Percentiles rank a stretch among this genome's conserved stretches.
These are phyloP conservation scores for Talaromyces verruculosus DNA, from an alignment of 2,329 filamentous ascomycete species.

Conservation along the genomic window DNA sequence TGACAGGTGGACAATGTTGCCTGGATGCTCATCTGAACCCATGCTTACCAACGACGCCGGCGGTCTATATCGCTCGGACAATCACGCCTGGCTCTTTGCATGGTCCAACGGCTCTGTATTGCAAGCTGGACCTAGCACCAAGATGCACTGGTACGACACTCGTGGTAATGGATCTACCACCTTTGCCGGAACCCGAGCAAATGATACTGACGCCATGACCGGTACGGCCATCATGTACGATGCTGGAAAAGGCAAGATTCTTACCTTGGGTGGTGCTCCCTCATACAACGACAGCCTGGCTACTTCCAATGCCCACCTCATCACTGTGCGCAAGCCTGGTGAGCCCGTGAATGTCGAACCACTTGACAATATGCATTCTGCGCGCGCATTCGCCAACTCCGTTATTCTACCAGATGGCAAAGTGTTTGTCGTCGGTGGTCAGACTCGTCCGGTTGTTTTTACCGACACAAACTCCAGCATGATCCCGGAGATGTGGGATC, in stretches of 20 bases:
- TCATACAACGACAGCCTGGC: conserved; percentile 49
- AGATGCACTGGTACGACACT: conserved; percentile 60
- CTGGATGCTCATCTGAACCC: conserved; percentile 46
- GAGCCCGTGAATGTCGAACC: conserved; percentile 30
- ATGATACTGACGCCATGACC: conserved; percentile 55
- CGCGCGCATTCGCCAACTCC: conserved; percentile 45
- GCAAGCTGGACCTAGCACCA: conserved; percentile 56
- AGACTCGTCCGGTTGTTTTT: conserved; percentile 44
- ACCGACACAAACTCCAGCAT: conserved; percentile 46
- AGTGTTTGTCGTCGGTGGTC: conserved; percentile 49
- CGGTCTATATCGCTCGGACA: conserved; percentile 48
- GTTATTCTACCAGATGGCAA: conserved; percentile 50
- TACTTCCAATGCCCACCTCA: conserved; percentile 50
- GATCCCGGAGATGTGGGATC: conserved; percentile 49
- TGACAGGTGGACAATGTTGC: conserved; percentile 51
- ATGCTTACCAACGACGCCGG: conserved; percentile 52
- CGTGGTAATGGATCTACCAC: conserved; percentile 43
- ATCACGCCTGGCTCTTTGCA: conserved; percentile 56
- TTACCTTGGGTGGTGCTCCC: conserved; percentile 53
- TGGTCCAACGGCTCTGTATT: conserved; percentile 53
- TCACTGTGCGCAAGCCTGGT: conserved; percentile 45
- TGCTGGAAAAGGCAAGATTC: conserved; percentile 54
- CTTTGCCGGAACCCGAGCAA: conserved; percentile 47
- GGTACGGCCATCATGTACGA: conserved; percentile 61
- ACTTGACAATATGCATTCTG: conserved; percentile 37